A percentile compares a stretch with the other conserved stretches of the same genome.
phyloP scores from a whole-genome alignment of 257 asterid genomes.

The Vinca minor region DNA sequence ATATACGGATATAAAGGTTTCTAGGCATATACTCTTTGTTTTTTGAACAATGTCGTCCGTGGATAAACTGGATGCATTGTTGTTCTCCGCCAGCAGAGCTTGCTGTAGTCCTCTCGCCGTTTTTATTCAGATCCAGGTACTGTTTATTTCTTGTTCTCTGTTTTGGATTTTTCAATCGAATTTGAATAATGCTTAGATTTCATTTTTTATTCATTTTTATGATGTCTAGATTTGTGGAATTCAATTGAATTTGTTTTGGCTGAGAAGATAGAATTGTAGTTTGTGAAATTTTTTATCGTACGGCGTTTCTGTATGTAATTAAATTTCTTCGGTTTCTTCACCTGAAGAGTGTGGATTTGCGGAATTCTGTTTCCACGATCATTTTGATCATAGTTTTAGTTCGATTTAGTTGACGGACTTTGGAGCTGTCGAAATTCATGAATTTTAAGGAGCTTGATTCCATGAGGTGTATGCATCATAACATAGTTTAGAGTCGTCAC shows the following conservation, averaged over 20 bases:
- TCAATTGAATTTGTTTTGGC: neutral
- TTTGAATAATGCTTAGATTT: neutral
- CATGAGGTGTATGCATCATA: neutral
- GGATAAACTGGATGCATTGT: constrained; percentile 50
- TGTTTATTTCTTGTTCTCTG: neutral
- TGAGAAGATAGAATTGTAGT: neutral
- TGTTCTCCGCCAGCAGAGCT: constrained; percentile 73
- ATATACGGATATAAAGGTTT: neutral
- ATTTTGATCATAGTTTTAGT: neutral
- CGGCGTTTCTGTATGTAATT: too few species aligned
- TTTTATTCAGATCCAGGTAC: constrained; percentile 92
- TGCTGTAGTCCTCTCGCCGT: constrained; percentile 55
- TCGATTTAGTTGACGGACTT: neutral
- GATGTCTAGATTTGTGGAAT: constrained; percentile 8
- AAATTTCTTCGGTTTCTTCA: neutral
- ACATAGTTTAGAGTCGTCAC: too few species aligned
- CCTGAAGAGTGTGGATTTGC: neutral
- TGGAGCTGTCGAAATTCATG: neutral
- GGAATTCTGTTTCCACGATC: neutral
- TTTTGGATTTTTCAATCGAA: neutral
- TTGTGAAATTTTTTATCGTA: neutral
- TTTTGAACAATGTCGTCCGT: constrained; percentile 38
- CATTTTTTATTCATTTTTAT: neutral
- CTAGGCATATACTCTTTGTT: constrained; percentile 12
- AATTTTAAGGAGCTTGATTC: neutral